Evolutionary conservation across 2,329 filamentous ascomycete genomes (phyloP), one percentile per base, ranked within the genome.

Genomic region (Penicillium corylophilum): DNA sequence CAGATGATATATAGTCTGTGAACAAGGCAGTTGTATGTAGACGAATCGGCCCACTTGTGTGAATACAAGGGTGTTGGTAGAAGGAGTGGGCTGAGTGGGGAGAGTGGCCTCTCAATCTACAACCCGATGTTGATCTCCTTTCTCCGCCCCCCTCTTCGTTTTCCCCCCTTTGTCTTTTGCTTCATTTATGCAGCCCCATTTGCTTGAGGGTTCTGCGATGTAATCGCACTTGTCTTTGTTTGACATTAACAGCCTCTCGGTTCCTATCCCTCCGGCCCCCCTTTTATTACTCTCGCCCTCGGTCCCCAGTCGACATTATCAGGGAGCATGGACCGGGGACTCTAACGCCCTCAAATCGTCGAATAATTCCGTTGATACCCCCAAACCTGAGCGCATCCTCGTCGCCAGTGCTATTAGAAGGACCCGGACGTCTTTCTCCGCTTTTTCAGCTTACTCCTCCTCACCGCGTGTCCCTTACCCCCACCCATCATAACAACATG

Each of bases 401-500:
- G 22, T 41, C 22, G 20, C 22, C 39, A 12, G 20, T 10, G 6
- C 22, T 1, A 20, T 15, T 10, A 22, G 4, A 24, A 26, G 22
- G 39, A 23, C 15, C 13, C 39, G 39, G 39, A 26, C 24, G 39
- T 5, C 5, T 26, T 41, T 8, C n/a, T 9, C 39, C 23, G 39
- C 42, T 39, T 39, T 47, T 18, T 36, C 31, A 51, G 46, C 50
- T 54, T 50, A 44, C 46, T 40, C 47, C 46, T 24, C 18, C 51
- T 44, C 18, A 43, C 51, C 33, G 29, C 50, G 48, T 50, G 43
- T 46, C 39, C 23, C 16, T 39, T 50, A 41, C 44, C 60, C 40
- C 45, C 28, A 44, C 54, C 46, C 54, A 47, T 49, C 55, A 47
- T 49, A 28, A 54, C 73, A 81, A 56, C 69, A 96, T 97, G 93